Evolutionary conservation across 2,329 filamentous ascomycete species (phyloP), one percentile per base, ranked within the genome.

Genomic region (Pyrenophora graminea): DNA sequence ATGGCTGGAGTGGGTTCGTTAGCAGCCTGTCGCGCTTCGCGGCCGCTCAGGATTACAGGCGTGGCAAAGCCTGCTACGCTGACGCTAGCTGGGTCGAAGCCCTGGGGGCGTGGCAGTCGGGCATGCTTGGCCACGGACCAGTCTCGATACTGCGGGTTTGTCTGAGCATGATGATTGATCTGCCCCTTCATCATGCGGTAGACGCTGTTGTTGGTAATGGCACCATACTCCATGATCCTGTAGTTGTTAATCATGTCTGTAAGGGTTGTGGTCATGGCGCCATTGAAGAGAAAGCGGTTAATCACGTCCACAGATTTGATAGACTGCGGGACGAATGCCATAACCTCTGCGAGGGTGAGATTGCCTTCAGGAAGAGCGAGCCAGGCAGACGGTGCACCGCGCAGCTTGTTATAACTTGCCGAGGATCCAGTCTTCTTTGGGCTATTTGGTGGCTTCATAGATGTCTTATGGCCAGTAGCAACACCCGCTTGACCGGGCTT

Each of bases 251-350:
- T 62, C 23, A 69, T 53, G 1, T 27, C 32, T 0, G 59, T 36
- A 1, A 64, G 33, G 1, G 52, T 51, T 4, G 40, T 30, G 0
- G 48, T 27, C 0, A 43, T 39, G 9, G 49, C 58, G 10, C 66
- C 66, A 15, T 70, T 70, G 43, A 43, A 56, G 17, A 61, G 18
- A 9, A 67, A 40, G 1, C 68, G 64, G 17, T 66, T 59, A 15
- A 62, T 56, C 4, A 69, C 43, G 18, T 67, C 58, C 48, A 51
- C 55, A 6, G 55, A 62, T 10, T 65, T 63, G 30, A 68, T 51
- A 2, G 54, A 58, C 2, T 62, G 48, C 1, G 67, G 64, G 4
- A 69, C 17, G 40, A 70, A 68, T 2, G 59, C 53, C 7, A 61
- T 37, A 4, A 67, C 45, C 31, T 71, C 67, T 12, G 59, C 57